These are phyloP conservation scores for Pyrus bretschneideri DNA, from an alignment of 306 rosid species.

Conservation along the genomic window DNA sequence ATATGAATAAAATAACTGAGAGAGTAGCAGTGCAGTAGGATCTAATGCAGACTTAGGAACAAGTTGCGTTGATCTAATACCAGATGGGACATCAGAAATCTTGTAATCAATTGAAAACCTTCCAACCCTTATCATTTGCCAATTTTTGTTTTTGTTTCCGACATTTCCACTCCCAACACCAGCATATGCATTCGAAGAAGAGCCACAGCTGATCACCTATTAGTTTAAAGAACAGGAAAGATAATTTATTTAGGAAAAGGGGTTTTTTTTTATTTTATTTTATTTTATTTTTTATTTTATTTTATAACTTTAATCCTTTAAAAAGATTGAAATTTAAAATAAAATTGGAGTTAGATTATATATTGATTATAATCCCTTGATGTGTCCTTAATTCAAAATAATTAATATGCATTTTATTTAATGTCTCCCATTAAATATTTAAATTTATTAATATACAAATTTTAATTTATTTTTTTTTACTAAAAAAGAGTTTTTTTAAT, in stretches of 20 bases:
- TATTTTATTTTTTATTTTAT: too few relatives aligned
- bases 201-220: neutral
- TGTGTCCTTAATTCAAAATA: too few relatives aligned
- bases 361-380: too few relatives aligned
- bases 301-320: too few relatives aligned
- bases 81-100: neutral
- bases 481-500: too few relatives aligned
- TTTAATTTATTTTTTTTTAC: too few relatives aligned
- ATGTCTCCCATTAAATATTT: too few relatives aligned
- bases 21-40: neutral
- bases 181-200: neutral
- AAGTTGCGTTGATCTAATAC: neutral
- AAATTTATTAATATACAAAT: too few relatives aligned
- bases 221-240: neutral
- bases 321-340: too few relatives aligned
- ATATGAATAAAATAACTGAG: neutral
- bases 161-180: neutral
- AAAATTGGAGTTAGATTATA: too few relatives aligned
- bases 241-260: neutral
- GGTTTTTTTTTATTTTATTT: too few relatives aligned
- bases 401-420: too few relatives aligned
- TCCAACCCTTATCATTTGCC: constrained; percentile 8
- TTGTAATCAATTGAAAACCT: neutral
- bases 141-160: neutral
- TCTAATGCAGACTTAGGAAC: neutral